Base-by-base conservation (phyloP, 345 rosid genomes). In the Rhizophora mangle region DNA sequence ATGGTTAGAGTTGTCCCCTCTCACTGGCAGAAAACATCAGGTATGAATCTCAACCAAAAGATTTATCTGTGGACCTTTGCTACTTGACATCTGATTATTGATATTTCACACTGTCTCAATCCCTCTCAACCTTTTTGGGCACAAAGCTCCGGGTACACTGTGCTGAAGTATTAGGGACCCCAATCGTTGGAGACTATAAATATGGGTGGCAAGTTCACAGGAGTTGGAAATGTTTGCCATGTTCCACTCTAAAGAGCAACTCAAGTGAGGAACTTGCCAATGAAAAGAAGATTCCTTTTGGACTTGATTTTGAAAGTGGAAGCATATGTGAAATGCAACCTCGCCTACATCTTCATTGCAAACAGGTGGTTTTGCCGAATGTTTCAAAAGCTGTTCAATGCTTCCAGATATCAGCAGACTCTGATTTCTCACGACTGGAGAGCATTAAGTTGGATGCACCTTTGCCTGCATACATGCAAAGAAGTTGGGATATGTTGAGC, bases 21-120 rank as follows among this genome's bases (percentile, higher is more conserved):
- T 89, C 76, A 92, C 99, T 59, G 97, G 96, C 29, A 85, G 99
- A 82, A 95, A 95, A 75, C 99, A 95, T 82, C 97, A 89, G 96
- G 98, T 88, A 79, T 59, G 70, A 56, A 62, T 24, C 55, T 19
- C 31, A 70, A 32, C 61, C 26, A 60, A 39, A 64, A 22, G 26
- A 20, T 80, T 1, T 30, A 57, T 5, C 29, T 8, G 11, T 66
- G 31, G 13, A 56, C 30, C 52, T 21, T 47, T 66, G 8, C 46
- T 43, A 34, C 47, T 60, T 51, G 2, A 6, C 30, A 47, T 30
- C 36, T 51, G 22, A 30, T 55, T 65, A 30, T 55, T 65, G 57
- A 46, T 63, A 22, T 43, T 57, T 57, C 56, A 0, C 73, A 39
- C 70, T 63, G 11, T 13, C 16, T 16, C 24, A 57, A 65, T 67